These are phyloP conservation scores for Acrasis kona DNA, from an alignment of 78 protist genomes.

Conservation along the genomic window DNA sequence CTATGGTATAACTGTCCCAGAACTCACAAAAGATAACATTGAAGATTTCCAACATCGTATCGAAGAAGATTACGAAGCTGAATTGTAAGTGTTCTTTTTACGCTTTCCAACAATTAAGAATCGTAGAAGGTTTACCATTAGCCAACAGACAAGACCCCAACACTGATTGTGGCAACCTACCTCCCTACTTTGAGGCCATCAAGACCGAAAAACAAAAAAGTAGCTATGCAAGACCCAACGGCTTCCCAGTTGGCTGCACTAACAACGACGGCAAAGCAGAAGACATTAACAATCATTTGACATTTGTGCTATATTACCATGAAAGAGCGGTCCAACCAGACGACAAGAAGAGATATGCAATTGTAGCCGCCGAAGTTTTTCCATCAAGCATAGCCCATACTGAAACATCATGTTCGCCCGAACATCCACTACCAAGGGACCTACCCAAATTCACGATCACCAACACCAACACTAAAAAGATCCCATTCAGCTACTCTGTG, in stretches of 20 bases:
- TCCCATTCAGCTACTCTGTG: constrained; percentile 67
- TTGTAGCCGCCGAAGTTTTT: not conserved
- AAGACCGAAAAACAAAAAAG: not conserved
- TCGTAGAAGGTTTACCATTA: not conserved
- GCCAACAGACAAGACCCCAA: not conserved
- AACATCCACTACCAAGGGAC: not conserved
- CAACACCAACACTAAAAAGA: not conserved
- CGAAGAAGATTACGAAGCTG: not conserved
- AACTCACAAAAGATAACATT: not conserved
- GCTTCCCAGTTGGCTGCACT: constrained; percentile 8
- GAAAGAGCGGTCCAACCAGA: not conserved
- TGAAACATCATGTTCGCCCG: not conserved
- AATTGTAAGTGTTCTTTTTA: not conserved
- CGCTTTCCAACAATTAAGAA: not conserved
- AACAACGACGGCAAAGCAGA: constrained; percentile 3
- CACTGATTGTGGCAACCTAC: constrained; percentile 5
- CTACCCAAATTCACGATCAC: not conserved
- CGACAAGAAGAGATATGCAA: not conserved
- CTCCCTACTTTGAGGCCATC: not conserved
- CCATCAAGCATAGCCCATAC: constrained; percentile 12
- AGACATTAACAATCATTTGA: constrained; percentile 16
- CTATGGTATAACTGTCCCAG: not conserved
- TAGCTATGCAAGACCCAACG: constrained; percentile 11
- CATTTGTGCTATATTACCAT: constrained; percentile 10
- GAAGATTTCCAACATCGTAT: not conserved